Evolutionary conservation across 2,329 filamentous ascomycete species (phyloP).

Genomic region (Trichoderma asperellum): DNA sequence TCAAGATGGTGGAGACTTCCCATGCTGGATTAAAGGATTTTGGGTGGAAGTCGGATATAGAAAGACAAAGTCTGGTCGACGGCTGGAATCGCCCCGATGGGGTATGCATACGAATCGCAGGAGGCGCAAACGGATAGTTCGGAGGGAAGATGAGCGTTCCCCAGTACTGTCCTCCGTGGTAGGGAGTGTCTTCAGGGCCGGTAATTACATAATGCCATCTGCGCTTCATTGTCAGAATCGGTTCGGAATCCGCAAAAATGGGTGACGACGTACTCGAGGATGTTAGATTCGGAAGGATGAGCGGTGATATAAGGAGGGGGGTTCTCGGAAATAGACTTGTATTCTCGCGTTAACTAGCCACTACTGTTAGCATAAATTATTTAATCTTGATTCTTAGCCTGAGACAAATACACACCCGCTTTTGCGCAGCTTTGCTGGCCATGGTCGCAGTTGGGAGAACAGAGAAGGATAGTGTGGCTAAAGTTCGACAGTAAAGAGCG

Average conservation of each 20-base stretch:
- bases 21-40: conserved; percentile 98
- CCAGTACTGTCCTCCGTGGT: conserved; percentile 96
- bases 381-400: not conserved
- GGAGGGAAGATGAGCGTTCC: conserved; percentile 93
- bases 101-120: conserved; percentile 98
- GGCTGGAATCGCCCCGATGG: conserved; percentile 94
- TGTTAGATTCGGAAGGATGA: conserved; percentile 88
- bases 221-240: conserved; percentile 12
- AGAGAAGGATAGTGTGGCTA: not conserved
- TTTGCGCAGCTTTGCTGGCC: conserved; percentile 74
- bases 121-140: conserved; percentile 96
- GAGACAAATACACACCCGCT: conserved; percentile 59
- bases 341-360: conserved; percentile 63
- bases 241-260: not conserved
- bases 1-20: conserved; percentile 96
- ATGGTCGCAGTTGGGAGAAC: conserved; percentile 46
- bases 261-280: conserved; percentile 70
- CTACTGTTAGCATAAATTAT: not conserved
- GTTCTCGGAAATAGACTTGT: conserved; percentile 67
- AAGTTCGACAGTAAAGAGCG: conserved; percentile 14
- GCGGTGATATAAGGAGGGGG: conserved; percentile 88
- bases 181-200: conserved; percentile 90
- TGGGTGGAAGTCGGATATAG: conserved; percentile 96
- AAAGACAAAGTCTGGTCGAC: conserved; percentile 87
- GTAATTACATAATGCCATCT: conserved; percentile 97